These are phyloP conservation scores for Peronospora farinosa DNA, from an alignment of 352 stramenopile species.

Conservation along the genomic window DNA sequence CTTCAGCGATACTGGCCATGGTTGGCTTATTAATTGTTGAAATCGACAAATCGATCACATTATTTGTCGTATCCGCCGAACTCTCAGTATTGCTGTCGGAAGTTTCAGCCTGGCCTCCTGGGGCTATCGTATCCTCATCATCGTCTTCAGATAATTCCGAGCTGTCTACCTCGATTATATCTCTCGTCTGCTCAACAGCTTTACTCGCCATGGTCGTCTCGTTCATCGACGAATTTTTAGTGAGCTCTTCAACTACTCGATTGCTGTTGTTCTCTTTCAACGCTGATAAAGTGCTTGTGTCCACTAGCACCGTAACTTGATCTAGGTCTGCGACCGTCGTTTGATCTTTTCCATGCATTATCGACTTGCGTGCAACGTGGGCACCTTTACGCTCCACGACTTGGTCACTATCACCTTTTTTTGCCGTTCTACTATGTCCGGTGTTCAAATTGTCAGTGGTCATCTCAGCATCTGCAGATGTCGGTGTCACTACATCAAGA, in stretches of 20 bases:
- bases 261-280: background rate
- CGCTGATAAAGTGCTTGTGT: background rate
- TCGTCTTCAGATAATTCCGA: slow-evolving; percentile 2
- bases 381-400: slow-evolving; percentile 2
- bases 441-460: background rate
- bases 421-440: background rate
- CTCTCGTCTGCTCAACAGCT: slow-evolving; percentile 4
- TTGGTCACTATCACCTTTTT: slow-evolving; percentile 6
- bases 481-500: background rate
- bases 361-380: background rate
- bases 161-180: slow-evolving; percentile 21
- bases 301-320: background rate
- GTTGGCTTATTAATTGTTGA: background rate
- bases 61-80: background rate
- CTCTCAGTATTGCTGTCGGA: background rate
- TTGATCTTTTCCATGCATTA: slow-evolving; percentile 5
- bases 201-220: background rate
- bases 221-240: background rate
- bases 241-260: background rate
- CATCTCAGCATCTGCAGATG: background rate
- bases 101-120: background rate
- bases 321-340: slow-evolving; percentile 4
- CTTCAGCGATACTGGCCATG: slow-evolving; percentile 1
- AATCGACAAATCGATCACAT: background rate
- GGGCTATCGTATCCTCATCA: slow-evolving; percentile 1